Evolutionary conservation across 257 asterid species (phyloP).

Genomic region (Avicennia marina): DNA sequence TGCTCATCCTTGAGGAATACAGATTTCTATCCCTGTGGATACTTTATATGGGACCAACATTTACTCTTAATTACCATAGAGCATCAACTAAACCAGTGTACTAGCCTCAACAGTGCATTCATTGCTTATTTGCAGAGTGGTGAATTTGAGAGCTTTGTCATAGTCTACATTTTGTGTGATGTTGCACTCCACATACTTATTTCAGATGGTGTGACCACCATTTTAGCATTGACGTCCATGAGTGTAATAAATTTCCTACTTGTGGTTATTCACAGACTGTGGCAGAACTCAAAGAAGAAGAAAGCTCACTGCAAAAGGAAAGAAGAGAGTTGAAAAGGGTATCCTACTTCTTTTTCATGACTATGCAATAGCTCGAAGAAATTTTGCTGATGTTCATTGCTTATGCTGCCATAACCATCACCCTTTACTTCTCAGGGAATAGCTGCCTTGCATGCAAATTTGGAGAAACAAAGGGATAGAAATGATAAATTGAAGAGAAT

Average conservation of each 20-base stretch:
- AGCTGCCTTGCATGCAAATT: constrained; percentile 29
- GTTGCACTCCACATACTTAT: neutral
- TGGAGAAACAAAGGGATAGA: constrained; percentile 48
- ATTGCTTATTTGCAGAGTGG: too few relatives aligned
- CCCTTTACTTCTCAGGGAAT: constrained; percentile 33
- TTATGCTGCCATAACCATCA: neutral
- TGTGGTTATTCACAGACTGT: constrained; percentile 41
- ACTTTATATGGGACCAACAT: too few relatives aligned
- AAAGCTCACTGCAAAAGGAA: constrained; percentile 46
- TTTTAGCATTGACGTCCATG: neutral
- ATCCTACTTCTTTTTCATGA: constrained; percentile 6
- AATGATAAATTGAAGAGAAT: constrained; percentile 56
- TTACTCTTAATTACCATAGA: neutral
- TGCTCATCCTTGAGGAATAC: too few relatives aligned
- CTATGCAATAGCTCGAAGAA: neutral
- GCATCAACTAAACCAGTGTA: constrained; percentile 5
- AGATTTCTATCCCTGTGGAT: too few relatives aligned
- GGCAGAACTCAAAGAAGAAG: constrained; percentile 63
- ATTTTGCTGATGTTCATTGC: neutral
- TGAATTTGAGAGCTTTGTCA: neutral
- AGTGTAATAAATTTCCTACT: neutral
- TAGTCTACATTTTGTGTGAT: neutral
- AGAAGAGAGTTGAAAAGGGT: constrained; percentile 65
- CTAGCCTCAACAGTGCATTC: too few relatives aligned
- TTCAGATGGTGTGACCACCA: too few relatives aligned